Evolutionary conservation across 441 rosid genomes (phyloP).

Genomic region (Erodium chrysanthum): DNA sequence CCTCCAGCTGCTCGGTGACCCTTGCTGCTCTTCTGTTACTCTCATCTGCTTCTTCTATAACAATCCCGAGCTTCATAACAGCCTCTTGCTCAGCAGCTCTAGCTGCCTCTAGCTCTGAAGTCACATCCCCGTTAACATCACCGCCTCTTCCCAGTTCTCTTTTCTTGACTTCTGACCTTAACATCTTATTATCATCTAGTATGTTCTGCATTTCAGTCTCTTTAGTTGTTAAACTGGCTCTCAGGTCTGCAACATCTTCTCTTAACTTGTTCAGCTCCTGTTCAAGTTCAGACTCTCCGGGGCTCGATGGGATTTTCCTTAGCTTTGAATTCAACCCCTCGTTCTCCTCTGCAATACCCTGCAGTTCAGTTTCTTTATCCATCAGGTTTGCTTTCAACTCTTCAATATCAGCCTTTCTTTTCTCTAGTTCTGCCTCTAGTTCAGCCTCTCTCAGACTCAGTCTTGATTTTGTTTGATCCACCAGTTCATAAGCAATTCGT

Average conservation of each 20-base stretch:
- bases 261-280: conserved; percentile 34
- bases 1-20: conserved; percentile 53
- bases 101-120: conserved; percentile 29
- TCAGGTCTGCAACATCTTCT: conserved; percentile 33
- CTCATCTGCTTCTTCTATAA: conserved; percentile 56
- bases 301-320: conserved; percentile 25
- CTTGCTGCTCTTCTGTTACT: conserved; percentile 42
- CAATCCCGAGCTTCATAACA: conserved; percentile 50
- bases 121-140: conserved; percentile 15
- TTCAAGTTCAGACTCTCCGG: conserved; percentile 23
- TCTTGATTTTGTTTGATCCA: conserved; percentile 37
- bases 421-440: conserved; percentile 50
- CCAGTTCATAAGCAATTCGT: conserved; percentile 32
- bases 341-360: conserved; percentile 48
- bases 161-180: conserved; percentile 36
- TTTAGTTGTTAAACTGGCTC: conserved; percentile 53
- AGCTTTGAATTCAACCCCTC: conserved; percentile 37
- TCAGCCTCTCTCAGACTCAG: conserved; percentile 46
- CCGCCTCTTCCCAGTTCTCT: conserved; percentile 24
- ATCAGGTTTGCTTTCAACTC: conserved; percentile 54
- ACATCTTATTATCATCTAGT: conserved; percentile 44
- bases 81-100: conserved; percentile 51
- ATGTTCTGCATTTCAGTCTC: conserved; percentile 57
- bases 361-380: conserved; percentile 58
- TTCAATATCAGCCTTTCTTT: conserved; percentile 37